Evolutionary conservation across 495 filamentous ascomycete species (phyloP).

Genomic region (Lepidopterella palustris): DNA sequence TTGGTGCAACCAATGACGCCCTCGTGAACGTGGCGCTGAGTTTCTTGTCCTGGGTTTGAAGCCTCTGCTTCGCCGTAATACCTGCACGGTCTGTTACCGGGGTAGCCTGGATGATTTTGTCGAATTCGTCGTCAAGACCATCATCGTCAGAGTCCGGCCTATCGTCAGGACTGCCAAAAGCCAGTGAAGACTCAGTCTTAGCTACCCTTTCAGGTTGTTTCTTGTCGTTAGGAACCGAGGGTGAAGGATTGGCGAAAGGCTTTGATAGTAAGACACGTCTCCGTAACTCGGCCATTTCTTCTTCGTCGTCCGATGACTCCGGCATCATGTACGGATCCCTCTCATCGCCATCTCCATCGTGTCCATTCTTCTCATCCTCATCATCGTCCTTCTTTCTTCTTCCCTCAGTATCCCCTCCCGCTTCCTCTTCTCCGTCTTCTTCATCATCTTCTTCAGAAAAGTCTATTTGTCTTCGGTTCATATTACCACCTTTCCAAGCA

Average conservation of each 20-base stretch:
- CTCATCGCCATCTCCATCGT: constrained; percentile 30
- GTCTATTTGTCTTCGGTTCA: constrained; percentile 57
- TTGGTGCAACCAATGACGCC: constrained; percentile 14
- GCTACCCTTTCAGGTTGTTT: constrained; percentile 42
- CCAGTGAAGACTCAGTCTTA: constrained; percentile 7
- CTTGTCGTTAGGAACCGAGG: constrained; percentile 48
- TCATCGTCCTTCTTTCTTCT: constrained; percentile 38
- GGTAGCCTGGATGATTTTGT: constrained; percentile 85
- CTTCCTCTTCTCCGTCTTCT: constrained; percentile 49
- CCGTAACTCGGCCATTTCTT: constrained; percentile 86
- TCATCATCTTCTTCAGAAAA: constrained; percentile 48
- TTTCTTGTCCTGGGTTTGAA: constrained; percentile 36
- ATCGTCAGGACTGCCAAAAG: constrained; percentile 56
- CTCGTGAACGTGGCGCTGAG: constrained; percentile 18
- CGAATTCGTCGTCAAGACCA: constrained; percentile 50
- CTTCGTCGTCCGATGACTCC: constrained; percentile 72
- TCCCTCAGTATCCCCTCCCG: constrained; percentile 46
- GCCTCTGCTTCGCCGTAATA: constrained; percentile 53
- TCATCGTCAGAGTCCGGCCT: constrained; percentile 46
- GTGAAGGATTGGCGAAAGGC: constrained; percentile 63
- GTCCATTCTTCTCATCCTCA: constrained; percentile 24
- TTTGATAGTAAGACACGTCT: constrained; percentile 79
- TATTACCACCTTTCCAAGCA: constrained; percentile 80
- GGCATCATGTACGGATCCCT: constrained; percentile 67
- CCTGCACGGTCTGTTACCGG: constrained; percentile 79